Evolutionary conservation across 2,329 filamentous ascomycete species (phyloP).

Genomic region (Alternaria consortialis): DNA sequence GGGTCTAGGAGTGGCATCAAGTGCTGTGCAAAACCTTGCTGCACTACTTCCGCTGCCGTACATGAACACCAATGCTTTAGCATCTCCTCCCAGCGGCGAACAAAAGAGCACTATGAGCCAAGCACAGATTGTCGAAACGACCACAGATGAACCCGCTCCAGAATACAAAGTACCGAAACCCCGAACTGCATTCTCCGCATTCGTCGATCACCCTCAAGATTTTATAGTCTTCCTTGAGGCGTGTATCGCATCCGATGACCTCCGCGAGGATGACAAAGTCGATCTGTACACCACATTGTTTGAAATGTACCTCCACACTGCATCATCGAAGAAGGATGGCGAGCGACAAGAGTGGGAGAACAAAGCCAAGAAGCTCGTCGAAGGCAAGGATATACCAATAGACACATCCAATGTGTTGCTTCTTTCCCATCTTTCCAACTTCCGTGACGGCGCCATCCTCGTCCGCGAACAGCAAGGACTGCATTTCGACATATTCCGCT

Average conservation of each 20-base stretch:
- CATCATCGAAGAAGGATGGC: constrained; percentile 74
- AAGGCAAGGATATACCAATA: constrained; percentile 80
- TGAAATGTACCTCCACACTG: constrained; percentile 96
- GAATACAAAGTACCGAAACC: constrained; percentile 84
- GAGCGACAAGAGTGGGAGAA: constrained; percentile 84
- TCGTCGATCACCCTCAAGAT: constrained; percentile 90
- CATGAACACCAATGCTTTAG: constrained; percentile 71
- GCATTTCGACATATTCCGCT: constrained; percentile 94
- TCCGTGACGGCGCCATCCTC: constrained; percentile 87
- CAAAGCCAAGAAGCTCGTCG: constrained; percentile 89
- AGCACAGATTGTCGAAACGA: constrained; percentile 62
- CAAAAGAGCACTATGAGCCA: constrained; percentile 64
- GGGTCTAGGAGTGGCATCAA: constrained; percentile 65
- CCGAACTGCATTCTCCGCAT: constrained; percentile 90
- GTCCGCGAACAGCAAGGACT: constrained; percentile 94
- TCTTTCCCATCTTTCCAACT: constrained; percentile 89
- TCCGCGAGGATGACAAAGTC: constrained; percentile 78
- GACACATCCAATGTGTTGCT: constrained; percentile 94
- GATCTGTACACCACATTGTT: constrained; percentile 96
- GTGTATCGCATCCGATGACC: constrained; percentile 74
- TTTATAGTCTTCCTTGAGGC: constrained; percentile 94
- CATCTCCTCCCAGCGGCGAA: constrained; percentile 64
- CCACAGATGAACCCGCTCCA: constrained; percentile 59
- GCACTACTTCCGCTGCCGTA: constrained; percentile 86
- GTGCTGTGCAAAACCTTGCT: constrained; percentile 84